A percentile compares a stretch with the other conserved stretches of the same genome.
Conservation (phyloP, 2,329 filamentous ascomycete species). For the Tricladium varicosporioides region DNA sequence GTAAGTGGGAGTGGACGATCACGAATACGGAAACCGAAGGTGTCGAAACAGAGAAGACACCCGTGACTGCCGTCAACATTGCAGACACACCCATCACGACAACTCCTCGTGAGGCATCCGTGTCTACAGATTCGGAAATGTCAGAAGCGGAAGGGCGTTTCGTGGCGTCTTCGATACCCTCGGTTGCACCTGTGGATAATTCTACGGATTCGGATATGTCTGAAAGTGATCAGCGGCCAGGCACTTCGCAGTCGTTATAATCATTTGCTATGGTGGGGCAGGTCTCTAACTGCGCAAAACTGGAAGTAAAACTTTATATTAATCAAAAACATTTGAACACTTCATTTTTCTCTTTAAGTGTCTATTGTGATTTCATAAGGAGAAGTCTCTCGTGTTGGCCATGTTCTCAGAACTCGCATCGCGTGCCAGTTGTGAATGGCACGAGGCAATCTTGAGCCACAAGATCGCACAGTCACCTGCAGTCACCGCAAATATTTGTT, state of each 20-base stretch:
- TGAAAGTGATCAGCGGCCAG: background rate
- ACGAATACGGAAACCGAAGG: conserved; percentile 42
- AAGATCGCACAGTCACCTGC: background rate
- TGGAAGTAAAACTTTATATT: background rate
- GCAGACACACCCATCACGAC: conserved; percentile 24
- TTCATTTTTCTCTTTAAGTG: background rate
- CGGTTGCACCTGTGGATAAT: background rate
- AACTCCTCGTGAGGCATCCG: conserved; percentile 21
- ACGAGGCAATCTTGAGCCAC: background rate
- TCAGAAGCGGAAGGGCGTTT: conserved; percentile 13
- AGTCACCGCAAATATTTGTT: background rate
- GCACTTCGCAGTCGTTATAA: background rate
- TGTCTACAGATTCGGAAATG: conserved; percentile 18
- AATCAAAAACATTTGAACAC: background rate
- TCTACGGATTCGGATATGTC: conserved; percentile 11
- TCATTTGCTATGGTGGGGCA: background rate
- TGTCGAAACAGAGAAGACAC: conserved; percentile 28
- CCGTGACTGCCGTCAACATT: conserved; percentile 23
- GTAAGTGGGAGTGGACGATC: conserved; percentile 66
- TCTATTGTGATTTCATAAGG: background rate
- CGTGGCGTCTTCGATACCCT: background rate
- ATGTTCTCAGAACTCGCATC: no score
- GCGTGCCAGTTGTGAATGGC: background rate
- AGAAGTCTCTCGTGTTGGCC: no score
- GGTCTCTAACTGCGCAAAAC: background rate